Conservation (phyloP, 202 grass and related monocot genomes). For the Saccharum hybrid region DNA sequence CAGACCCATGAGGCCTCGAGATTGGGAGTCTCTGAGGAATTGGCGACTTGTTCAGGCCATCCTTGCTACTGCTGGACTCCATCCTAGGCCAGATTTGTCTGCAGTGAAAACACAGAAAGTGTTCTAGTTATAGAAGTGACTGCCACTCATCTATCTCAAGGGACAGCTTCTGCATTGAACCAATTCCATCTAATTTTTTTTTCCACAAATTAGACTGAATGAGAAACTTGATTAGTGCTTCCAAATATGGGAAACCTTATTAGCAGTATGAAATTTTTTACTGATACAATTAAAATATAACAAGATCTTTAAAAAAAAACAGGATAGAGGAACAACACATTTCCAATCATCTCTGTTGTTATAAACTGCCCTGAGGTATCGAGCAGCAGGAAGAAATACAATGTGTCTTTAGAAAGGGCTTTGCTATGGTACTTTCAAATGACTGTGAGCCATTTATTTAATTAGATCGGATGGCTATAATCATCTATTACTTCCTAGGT, state of each 20-base stretch:
- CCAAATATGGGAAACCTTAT: not conserved
- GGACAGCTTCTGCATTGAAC: not conserved
- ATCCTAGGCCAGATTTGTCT: not conserved
- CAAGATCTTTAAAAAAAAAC: not conserved
- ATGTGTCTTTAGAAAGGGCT: not conserved
- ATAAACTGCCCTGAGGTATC: too few species aligned
- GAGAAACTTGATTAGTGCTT: not conserved
- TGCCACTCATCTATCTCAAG: not conserved
- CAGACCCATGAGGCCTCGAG: not conserved
- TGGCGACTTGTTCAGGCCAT: not conserved
- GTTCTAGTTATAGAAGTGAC: not conserved
- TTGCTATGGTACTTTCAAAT: too few species aligned
- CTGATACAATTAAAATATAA: not conserved
- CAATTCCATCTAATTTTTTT: not conserved
- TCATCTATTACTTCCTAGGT: too few species aligned
- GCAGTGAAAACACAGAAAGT: not conserved
- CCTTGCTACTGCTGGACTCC: not conserved
- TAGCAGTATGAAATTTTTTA: not conserved
- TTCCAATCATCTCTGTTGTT: not conserved
- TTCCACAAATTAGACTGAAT: not conserved
- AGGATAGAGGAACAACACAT: not conserved
- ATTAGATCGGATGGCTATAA: too few species aligned
- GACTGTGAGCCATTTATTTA: too few species aligned
- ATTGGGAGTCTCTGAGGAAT: slow-evolving; percentile 6
- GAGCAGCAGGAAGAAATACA: not conserved